Evolutionary conservation across 2,329 filamentous ascomycete genomes (phyloP).

Genomic region (Aschersonia sp.): DNA sequence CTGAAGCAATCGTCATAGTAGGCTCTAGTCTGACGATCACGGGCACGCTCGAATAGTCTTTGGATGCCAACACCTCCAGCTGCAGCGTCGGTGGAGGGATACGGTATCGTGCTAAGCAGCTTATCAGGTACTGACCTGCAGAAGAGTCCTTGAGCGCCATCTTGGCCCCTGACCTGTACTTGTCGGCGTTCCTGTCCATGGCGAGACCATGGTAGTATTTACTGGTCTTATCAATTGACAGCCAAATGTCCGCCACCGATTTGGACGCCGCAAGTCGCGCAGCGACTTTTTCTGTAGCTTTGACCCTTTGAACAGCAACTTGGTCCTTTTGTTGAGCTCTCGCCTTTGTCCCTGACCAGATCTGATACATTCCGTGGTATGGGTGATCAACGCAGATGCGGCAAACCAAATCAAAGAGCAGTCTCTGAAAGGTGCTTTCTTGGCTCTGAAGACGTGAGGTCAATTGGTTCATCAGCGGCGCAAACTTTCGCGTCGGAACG

Average conservation of each 20-base stretch:
- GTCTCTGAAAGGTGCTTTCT: conserved; percentile 56
- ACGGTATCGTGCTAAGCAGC: conserved; percentile 45
- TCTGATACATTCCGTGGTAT: conserved; percentile 93
- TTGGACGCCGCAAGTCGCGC: conserved; percentile 41
- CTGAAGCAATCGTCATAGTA: conserved; percentile 72
- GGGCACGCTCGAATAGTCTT: conserved; percentile 65
- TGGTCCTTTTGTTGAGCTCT: conserved; percentile 59
- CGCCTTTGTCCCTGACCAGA: conserved; percentile 68
- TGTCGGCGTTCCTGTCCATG: conserved; percentile 45
- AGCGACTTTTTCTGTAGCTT: conserved; percentile 57
- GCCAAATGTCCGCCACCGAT: conserved; percentile 44
- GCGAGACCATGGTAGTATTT: conserved; percentile 51
- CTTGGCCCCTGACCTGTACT: conserved; percentile 54
- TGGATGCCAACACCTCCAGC: conserved; percentile 57
- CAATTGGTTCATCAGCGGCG: conserved; percentile 84
- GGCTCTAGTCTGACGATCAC: conserved; percentile 58
- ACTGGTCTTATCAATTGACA: conserved; percentile 60
- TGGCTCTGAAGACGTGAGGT: conserved; percentile 78
- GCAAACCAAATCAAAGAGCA: conserved; percentile 60
- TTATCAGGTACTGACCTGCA: conserved; percentile 48
- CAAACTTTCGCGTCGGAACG: conserved; percentile 87
- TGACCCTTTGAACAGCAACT: conserved; percentile 56
- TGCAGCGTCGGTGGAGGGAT: conserved; percentile 86
- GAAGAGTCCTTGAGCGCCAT: conserved; percentile 48
- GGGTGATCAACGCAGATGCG: conserved; percentile 87